Evolutionary conservation across 2,329 filamentous ascomycete genomes (phyloP), one percentile per base, ranked within the genome.

Genomic region (Truncatella angustata): DNA sequence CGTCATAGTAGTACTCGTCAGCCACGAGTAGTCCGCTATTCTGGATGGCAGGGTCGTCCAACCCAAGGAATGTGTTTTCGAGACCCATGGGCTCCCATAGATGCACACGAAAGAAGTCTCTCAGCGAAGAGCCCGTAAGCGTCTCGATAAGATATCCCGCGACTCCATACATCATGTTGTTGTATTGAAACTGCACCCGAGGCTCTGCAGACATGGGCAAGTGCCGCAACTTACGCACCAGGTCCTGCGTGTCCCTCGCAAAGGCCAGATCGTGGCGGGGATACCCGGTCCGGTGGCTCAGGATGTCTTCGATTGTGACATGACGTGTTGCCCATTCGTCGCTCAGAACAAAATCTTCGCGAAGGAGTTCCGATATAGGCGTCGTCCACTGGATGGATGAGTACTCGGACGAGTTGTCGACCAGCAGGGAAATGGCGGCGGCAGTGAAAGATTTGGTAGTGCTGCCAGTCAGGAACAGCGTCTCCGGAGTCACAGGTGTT

Each of bases 391-490:
- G 67, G 3, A 75, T 58, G n/a, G 66, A 64, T 4, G 72, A 62
- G 42, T 74, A 67, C 9, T 70, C 66, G 14, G 69, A 64, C 10
- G 73, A n/a, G 6, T 76, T 68, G n/a, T 73, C 71, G 5, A 81
- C 67, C 6, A 84, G 72, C 3, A 81, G 60, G 1, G 76, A 72
- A 1, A 83, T 62, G 0, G 72, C 69, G 1, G 79, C 79, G 1
- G 76, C 73, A 0, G 75, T 77, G 44, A 81, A 73, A 2, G 79
- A 76, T 60, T 85, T 85, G 20, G 79, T 81, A 1, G 74, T 82
- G 37, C 79, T 82, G 2, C 74, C 82, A 2, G 70, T 72, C 53
- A 78, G 80, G 66, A 79, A 84, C 3, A 84, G 68, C 0, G 80
- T 83, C 26, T 76, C 66, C 1, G 74, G 61, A 0, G 70, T 77